Evolutionary conservation across 2,329 filamentous ascomycete genomes (phyloP), one percentile per base, ranked within the genome.

Genomic region (Fusarium cicatricum): DNA sequence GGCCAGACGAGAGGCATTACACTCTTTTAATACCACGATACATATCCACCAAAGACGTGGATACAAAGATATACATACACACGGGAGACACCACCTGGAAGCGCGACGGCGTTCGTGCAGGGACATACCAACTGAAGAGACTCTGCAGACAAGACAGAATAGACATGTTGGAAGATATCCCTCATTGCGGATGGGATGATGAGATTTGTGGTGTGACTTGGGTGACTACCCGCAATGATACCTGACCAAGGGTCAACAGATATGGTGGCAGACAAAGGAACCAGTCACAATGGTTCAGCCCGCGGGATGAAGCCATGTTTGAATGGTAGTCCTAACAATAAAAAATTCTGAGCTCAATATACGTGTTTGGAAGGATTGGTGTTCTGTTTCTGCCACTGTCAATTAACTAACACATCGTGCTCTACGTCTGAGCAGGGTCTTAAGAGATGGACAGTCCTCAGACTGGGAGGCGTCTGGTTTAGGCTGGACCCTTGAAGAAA

Each of bases 11-110:
- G 33, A 29, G 34, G 53, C 52, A 59, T 39, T 69, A 66, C 66
- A 65, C 62, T 69, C 66, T 68, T 67, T 69, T 69, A 69, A 69
- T 69, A 69, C 29, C 52, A 36, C 49, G 26, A 47, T 19, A 43
- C 37, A 60, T 36, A 52, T 43, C 38, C 55, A 39, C 19, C 49
- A 50, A 32, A 49, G 47, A 52, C 34, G 49, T 51, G 34, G 29
- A 38, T 11, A 55, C 23, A 61, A 17, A 38, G 36, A 39, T 40
- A 49, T 57, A 59, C 36, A 66, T 55, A 52, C 21, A 28, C 33
- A 39, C 11, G 34, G 46, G 55, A 57, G 16, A 56, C 46, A 62
- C 49, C 39, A 60, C 51, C 45, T 52, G 62, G 52, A 66, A 44
- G 37, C 51, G 56, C 47, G 28, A 49, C 42, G 43, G 47, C 26